These are phyloP conservation scores for Parastagonospora nodorum DNA, from an alignment of 2,329 filamentous ascomycete genomes.

Conservation along the genomic window DNA sequence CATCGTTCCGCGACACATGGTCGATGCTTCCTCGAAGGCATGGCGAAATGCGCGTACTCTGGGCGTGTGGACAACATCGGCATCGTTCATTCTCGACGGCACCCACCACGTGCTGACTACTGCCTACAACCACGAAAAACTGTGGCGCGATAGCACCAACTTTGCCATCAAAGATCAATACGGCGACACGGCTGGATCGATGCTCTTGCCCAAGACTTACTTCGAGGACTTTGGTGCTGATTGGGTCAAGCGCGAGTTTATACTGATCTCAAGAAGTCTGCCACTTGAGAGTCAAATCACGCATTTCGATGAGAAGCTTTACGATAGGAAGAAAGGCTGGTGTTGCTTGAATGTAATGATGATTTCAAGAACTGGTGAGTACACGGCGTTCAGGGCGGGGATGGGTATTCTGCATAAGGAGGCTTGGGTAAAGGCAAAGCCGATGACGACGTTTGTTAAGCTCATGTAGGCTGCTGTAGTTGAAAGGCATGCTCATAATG, in stretches of 20 bases:
- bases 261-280: not conserved
- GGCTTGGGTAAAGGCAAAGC: constrained; percentile 5
- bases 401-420: constrained; percentile 10
- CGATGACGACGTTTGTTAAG: constrained; percentile 5
- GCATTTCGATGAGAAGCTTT: constrained; percentile 7
- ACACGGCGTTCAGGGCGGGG: constrained; percentile 1
- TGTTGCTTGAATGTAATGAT: constrained; percentile 12
- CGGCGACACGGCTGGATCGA: constrained; percentile 1
- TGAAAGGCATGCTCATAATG: not conserved
- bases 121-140: not conserved
- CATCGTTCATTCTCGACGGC: not conserved
- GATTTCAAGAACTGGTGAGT: constrained; percentile 1
- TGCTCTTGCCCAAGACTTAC: constrained; percentile 2
- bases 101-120: not conserved
- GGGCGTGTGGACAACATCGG: not conserved
- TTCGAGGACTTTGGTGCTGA: not conserved
- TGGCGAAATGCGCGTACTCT: constrained; percentile 2
- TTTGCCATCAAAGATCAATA: constrained; percentile 3
- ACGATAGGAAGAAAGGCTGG: constrained; percentile 1
- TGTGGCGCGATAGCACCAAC: not conserved
- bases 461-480: not conserved
- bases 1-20: not conserved
- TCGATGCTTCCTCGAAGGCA: not conserved
- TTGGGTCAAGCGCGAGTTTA: constrained; percentile 3
- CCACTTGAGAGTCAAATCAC: not conserved